Percentiles rank a stretch among this genome's conserved stretches.
Conservation (phyloP, 371 early-diverging fungal species). For the Mucor sp. region DNA sequence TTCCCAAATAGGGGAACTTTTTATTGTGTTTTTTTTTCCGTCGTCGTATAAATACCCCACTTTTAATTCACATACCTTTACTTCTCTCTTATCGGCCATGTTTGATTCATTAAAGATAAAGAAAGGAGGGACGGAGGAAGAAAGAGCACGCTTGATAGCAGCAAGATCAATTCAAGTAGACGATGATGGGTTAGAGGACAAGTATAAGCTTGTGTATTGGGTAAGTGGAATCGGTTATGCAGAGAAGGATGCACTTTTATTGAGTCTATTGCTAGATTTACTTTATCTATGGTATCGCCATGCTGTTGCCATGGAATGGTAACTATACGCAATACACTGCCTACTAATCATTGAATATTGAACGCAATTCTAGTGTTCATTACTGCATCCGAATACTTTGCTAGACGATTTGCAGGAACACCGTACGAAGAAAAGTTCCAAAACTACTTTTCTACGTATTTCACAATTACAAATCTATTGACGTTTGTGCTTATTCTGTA, state of each 20-base stretch:
- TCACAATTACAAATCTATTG: slow-evolving; percentile 62
- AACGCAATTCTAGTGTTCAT: slow-evolving; percentile 61
- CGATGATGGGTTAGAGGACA: slow-evolving; percentile 14
- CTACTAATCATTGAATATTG: not conserved
- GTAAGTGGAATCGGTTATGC: not conserved
- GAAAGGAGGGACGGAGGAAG: slow-evolving; percentile 7
- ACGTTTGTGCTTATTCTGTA: slow-evolving; percentile 59
- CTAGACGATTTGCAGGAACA: slow-evolving; percentile 60
- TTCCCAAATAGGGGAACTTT: not conserved
- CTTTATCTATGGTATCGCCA: slow-evolving; percentile 72
- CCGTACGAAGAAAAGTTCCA: slow-evolving; percentile 67
- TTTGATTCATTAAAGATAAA: not conserved
- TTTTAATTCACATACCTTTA: not conserved
- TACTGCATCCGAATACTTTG: slow-evolving; percentile 76
- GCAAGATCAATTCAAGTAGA: not conserved
- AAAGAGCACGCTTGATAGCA: not conserved
- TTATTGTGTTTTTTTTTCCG: not conserved
- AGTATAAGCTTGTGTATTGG: slow-evolving; percentile 30
- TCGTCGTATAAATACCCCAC: not conserved
- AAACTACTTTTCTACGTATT: slow-evolving; percentile 75
- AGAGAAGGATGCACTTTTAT: not conserved
- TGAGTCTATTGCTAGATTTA: slow-evolving; percentile 52
- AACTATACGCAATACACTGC: slow-evolving; percentile 6
- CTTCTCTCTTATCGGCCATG: not conserved
- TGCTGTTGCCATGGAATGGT: slow-evolving; percentile 85